These are phyloP conservation scores for Casuarina cunninghamiana DNA, from an alignment of 306 rosid genomes.

Conservation along the genomic window DNA sequence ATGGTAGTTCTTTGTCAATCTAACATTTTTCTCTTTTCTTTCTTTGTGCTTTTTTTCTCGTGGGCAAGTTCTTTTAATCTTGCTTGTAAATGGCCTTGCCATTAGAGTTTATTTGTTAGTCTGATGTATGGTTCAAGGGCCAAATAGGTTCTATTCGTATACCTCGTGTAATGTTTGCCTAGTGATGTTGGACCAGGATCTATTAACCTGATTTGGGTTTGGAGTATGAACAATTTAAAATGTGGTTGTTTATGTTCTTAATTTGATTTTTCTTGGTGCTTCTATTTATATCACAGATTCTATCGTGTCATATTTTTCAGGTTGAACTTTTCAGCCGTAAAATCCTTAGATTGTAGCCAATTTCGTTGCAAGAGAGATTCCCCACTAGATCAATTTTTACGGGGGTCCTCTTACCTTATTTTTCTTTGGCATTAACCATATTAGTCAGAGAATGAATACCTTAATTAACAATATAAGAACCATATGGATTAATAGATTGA, in stretches of 20 bases:
- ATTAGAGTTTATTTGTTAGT: not conserved
- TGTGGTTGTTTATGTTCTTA: not conserved
- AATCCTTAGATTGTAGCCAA: no score
- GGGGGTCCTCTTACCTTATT: no score
- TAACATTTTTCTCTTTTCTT: not conserved
- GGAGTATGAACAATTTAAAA: not conserved
- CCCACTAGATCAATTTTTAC: no score
- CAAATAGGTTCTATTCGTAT: not conserved
- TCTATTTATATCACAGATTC: not conserved
- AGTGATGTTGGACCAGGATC: not conserved
- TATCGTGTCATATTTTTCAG: no score
- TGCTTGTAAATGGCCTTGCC: not conserved
- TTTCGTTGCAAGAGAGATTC: no score
- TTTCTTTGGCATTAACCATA: no score
- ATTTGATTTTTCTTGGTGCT: not conserved
- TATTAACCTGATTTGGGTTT: not conserved
- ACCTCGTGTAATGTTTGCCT: not conserved
- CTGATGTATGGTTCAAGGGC: not conserved
- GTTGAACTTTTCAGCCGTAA: no score
- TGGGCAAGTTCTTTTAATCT: slow-evolving; percentile 10
- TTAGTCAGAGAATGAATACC: no score
- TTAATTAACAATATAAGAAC: no score
- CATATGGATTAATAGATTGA: no score
- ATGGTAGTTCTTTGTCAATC: not conserved
- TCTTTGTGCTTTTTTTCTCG: not conserved